Base-by-base conservation (phyloP, 108 stramenopile species). In the Schizochytrium sp. region DNA sequence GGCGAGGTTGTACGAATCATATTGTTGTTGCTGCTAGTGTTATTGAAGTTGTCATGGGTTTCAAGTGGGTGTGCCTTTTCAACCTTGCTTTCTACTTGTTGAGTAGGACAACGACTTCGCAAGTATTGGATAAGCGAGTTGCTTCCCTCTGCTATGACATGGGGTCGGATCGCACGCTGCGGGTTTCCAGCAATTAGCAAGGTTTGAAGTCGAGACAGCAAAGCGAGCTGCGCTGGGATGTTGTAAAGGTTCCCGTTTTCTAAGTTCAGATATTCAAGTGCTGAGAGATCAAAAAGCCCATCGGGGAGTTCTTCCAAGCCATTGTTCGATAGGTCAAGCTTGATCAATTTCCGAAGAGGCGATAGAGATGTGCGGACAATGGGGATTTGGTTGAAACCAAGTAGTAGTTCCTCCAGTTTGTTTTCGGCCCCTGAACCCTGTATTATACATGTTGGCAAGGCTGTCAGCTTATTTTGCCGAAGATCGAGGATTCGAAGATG, bases 121-220 rank as follows among this genome's bases (percentile, higher is more conserved):
- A 83, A 2, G 47, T 83, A 83, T 49, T 49, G n/a, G 53, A 83
- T 47, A 2, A 83, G 50, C 28, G 5, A 10, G 8, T 47, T 3
- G 76, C 76, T 83, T 13, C 76, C 76, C 47, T 83, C 76, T 10
- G 76, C 76, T 10, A 83, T 28, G 28, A 83, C 55, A 53, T 83
- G 76, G 53, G 76, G 76, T 5, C 76, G 76, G 50, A 83, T 55
- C 8, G 50, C 53, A 5, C 76, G 76, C 40, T 83, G 76, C 15
- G 76, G 76, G 2, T 83, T 83, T 5, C 76, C 76, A 42, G 76
- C 10, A 42, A 83, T 83, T 8, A 83, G 28, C 19, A 83, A 53
- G 38, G 76, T 50, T 53, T 55, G 76, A 47, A 83, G 47, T 5
- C 50, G 47, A 10, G 76, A 53, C 15, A 55, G 47, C 50, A 5